A percentile compares a stretch with the other conserved stretches of the same genome.
phyloP scores from a whole-genome alignment of 163 green algal species.

The Prototheca cutis region DNA sequence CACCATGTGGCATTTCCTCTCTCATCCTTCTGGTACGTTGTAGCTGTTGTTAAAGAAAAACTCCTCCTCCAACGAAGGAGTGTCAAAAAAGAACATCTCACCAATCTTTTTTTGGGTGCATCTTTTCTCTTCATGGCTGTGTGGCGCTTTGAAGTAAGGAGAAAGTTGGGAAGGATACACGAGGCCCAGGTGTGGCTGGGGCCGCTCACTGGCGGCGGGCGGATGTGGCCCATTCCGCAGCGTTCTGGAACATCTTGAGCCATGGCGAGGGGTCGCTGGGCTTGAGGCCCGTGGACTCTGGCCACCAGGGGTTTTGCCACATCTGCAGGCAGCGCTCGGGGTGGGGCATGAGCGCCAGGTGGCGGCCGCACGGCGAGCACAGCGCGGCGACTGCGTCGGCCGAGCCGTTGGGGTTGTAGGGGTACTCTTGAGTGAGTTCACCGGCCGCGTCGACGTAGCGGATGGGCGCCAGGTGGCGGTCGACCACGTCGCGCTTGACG shows the following conservation, averaged over 20 bases:
- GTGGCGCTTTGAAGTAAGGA: too few species aligned
- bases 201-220: too few species aligned
- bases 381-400: conserved; percentile 86
- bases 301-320: conserved; percentile 85
- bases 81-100: too few species aligned
- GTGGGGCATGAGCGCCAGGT: conserved; percentile 99
- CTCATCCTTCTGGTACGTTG: too few species aligned
- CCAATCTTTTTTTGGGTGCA: too few species aligned
- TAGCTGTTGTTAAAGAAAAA: too few species aligned
- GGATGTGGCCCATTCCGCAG: conserved; percentile 49
- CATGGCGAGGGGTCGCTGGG: conserved; percentile 75
- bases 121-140: too few species aligned
- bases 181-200: too few species aligned
- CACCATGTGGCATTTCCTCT: too few species aligned
- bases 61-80: too few species aligned
- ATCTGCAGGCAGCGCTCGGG: conserved; percentile 91
- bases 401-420: conserved; percentile 95
- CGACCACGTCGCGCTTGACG: conserved; percentile 54
- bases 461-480: conserved; percentile 67
- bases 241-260: conserved; percentile 97
- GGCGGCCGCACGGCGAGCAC: conserved; percentile 80
- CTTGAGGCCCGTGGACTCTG: conserved; percentile 42
- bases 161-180: too few species aligned
- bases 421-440: conserved; percentile 73
- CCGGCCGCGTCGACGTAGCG: conserved; percentile 76